Percentiles rank a stretch among this genome's conserved stretches.
These are phyloP conservation scores for Eucommia ulmoides DNA, from an alignment of 257 asterid genomes.

Conservation along the genomic window DNA sequence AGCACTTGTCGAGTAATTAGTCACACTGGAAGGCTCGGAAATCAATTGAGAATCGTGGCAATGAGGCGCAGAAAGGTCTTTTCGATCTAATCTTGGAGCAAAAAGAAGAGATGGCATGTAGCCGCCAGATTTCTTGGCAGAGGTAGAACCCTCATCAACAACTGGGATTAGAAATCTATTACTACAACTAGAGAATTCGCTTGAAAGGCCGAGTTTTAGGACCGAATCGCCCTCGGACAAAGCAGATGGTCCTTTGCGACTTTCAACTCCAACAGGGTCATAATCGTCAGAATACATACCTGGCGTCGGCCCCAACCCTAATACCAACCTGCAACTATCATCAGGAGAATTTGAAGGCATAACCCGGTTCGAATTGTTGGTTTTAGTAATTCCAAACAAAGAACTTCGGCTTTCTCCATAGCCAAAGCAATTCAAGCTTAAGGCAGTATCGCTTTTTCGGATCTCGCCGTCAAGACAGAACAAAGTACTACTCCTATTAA, in stretches of 20 bases:
- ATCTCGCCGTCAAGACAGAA: slow-evolving; percentile 21
- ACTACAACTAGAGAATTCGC: slow-evolving; percentile 28
- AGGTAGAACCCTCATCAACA: slow-evolving; percentile 89
- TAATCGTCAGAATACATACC: slow-evolving; percentile 37
- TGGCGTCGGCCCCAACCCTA: slow-evolving; percentile 86
- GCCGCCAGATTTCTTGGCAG: slow-evolving; percentile 90
- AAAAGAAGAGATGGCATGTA: slow-evolving; percentile 64
- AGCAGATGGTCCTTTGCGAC: slow-evolving; percentile 24
- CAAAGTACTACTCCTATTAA: slow-evolving; percentile 23
- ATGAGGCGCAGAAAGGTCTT: slow-evolving; percentile 12
- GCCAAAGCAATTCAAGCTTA: slow-evolving; percentile 65
- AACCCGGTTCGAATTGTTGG: slow-evolving; percentile 16
- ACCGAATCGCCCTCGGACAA: slow-evolving; percentile 35
- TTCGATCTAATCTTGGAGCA: slow-evolving; percentile 42
- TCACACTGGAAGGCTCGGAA: slow-evolving; percentile 51
- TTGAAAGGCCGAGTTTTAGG: slow-evolving; percentile 62
- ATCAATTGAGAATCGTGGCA: slow-evolving; percentile 39
- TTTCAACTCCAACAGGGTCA: slow-evolving; percentile 24
- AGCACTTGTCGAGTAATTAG: slow-evolving; percentile 38
- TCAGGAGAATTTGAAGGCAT: slow-evolving; percentile 30
- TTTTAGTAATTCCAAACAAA: slow-evolving; percentile 22
- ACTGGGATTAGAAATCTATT: slow-evolving; percentile 23
- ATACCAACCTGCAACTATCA: slow-evolving; percentile 81
- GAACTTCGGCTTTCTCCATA: slow-evolving; percentile 34
- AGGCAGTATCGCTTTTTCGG: slow-evolving; percentile 48